phyloP scores from a whole-genome alignment of 768 basidiomycete genomes.

The Xanthoconium stramineum region DNA sequence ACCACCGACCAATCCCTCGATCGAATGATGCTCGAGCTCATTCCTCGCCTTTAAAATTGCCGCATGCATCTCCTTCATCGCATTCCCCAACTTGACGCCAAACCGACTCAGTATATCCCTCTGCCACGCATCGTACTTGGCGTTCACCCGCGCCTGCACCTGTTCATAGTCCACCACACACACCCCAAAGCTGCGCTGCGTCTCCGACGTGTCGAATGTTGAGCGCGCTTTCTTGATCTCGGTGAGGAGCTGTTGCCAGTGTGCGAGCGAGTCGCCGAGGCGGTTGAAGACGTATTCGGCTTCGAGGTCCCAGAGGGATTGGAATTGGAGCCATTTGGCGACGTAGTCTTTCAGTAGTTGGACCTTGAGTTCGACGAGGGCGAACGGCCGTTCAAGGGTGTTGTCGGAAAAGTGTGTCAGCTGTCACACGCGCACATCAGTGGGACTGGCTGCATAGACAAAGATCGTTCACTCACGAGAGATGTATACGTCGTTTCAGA shows the following conservation, averaged over 20 bases:
- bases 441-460: not conserved
- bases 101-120: slow-evolving; percentile 90
- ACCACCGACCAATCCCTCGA: slow-evolving; percentile 80
- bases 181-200: slow-evolving; percentile 86
- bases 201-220: slow-evolving; percentile 96
- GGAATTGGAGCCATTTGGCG: slow-evolving; percentile 98
- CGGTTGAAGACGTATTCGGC: slow-evolving; percentile 95
- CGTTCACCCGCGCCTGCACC: slow-evolving; percentile 95
- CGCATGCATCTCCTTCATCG: slow-evolving; percentile 98
- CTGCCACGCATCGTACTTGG: slow-evolving; percentile 99
- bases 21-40: slow-evolving; percentile 94
- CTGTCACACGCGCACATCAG: slow-evolving; percentile 36
- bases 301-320: slow-evolving; percentile 97
- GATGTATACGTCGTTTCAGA: slow-evolving; percentile 81
- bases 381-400: slow-evolving; percentile 77
- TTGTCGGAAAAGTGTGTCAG: slow-evolving; percentile 71
- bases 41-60: slow-evolving; percentile 89
- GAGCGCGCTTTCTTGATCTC: slow-evolving; percentile 97
- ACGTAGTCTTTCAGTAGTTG: slow-evolving; percentile 88
- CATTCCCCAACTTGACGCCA: slow-evolving; percentile 87
- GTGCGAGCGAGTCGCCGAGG: slow-evolving; percentile 87
- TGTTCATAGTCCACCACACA: slow-evolving; percentile 97
- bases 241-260: slow-evolving; percentile 94
- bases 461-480: slow-evolving; percentile 49
- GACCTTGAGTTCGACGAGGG: slow-evolving; percentile 83